Percentiles rank a stretch among this genome's conserved stretches.
Conservation (phyloP, 148 eudicot species). For the Mesembryanthemum crystallinum region DNA sequence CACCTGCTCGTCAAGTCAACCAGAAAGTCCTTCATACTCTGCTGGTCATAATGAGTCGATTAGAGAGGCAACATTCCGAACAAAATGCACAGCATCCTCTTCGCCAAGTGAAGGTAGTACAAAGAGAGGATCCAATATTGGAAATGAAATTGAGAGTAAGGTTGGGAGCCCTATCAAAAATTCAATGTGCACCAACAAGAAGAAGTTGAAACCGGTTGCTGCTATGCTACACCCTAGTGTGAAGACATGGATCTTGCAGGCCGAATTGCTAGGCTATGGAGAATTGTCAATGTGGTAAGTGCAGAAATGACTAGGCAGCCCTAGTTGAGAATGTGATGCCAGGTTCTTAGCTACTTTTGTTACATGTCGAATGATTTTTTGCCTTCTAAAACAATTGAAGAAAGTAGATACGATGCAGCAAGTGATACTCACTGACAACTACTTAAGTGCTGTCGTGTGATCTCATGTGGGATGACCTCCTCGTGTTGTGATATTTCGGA, state of each 20-base stretch:
- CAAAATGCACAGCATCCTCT: not conserved
- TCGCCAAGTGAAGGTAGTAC: not conserved
- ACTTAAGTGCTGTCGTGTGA: not conserved
- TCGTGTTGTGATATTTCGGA: not conserved
- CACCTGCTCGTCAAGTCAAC: not conserved
- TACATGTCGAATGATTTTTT: no score
- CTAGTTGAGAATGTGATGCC: not conserved
- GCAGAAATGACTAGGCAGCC: not conserved
- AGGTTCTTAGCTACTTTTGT: no score
- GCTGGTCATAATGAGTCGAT: conserved; percentile 6
- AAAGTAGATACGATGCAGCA: conserved; percentile 10
- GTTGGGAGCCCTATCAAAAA: not conserved
- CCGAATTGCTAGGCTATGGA: no score
- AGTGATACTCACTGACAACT: not conserved
- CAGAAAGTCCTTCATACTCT: conserved; percentile 8
- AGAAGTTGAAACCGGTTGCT: not conserved
- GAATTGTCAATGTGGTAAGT: conserved; percentile 15
- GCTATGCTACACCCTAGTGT: conserved; percentile 20
- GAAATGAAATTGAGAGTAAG: conserved; percentile 1
- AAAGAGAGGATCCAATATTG: not conserved
- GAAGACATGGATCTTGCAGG: no score
- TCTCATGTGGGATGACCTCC: not conserved
- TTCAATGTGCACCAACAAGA: not conserved
- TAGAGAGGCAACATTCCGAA: not conserved
- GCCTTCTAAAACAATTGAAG: not conserved